Percentiles rank a stretch among this genome's conserved stretches.
These are phyloP conservation scores for Astragalus glycyphyllos DNA, from an alignment of 306 rosid genomes.

Conservation along the genomic window DNA sequence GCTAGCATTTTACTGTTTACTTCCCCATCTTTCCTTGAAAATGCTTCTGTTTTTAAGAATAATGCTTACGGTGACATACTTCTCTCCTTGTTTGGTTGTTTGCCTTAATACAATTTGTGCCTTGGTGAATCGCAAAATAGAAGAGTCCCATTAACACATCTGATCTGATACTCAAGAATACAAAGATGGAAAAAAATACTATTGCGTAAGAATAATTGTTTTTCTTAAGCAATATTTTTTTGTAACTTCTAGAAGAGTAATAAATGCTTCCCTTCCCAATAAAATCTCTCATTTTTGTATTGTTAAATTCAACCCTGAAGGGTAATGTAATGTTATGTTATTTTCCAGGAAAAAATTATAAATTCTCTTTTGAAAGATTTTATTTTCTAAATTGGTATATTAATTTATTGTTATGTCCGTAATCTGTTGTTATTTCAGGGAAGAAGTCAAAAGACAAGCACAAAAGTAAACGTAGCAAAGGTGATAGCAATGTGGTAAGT, in stretches of 20 bases:
- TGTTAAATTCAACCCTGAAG: not conserved
- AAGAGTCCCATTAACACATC: not conserved
- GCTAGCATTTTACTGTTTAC: not conserved
- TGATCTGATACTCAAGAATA: not conserved
- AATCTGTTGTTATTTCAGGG: conserved; percentile 52
- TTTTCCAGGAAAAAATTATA: not conserved
- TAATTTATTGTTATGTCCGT: conserved; percentile 13
- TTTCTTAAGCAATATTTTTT: too few relatives aligned
- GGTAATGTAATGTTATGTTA: not conserved
- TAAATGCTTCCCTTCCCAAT: not conserved
- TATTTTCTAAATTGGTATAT: conserved; percentile 19
- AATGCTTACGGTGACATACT: not conserved
- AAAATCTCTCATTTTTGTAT: not conserved
- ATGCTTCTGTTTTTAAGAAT: conserved; percentile 15
- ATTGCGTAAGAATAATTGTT: too few relatives aligned
- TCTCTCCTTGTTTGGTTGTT: not conserved
- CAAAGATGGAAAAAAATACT: not conserved
- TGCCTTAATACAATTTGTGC: conserved; percentile 1
- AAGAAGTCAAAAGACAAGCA: conserved; percentile 74
- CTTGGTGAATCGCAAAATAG: not conserved
- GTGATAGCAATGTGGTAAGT: conserved; percentile 61
- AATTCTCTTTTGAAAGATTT: conserved; percentile 18
- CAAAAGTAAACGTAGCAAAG: conserved; percentile 62
- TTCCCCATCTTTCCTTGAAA: conserved; percentile 11
- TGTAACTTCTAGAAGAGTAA: too few relatives aligned